Evolutionary conservation across 306 rosid genomes (phyloP), one percentile per base, ranked within the genome.

Genomic region (Inga leiocalycina): DNA sequence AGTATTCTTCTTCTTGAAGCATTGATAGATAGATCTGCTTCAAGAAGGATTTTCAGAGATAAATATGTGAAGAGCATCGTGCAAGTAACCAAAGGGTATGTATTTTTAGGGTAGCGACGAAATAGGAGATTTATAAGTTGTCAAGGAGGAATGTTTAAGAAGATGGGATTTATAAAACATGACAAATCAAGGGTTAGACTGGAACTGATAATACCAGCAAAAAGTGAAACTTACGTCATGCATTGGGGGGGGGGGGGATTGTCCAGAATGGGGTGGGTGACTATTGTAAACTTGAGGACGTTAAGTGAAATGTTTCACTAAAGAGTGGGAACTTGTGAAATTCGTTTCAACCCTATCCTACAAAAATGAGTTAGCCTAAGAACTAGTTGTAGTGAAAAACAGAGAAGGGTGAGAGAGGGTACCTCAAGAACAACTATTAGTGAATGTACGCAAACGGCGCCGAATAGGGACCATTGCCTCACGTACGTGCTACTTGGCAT

Each of bases 361-460:
- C 71, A 16, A 34, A 62, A 27, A 34, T 15, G 44, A 66, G 45
- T 66, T 34, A 34, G 71, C 44, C 73, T 68, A 32, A 66, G 71
- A 35, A 35, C 10, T 34, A 67, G 72, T 17, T 3, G 68, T 59
- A 37, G 51, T 41, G 52, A 71, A 71, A 71, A 43, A 49, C 54
- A 49, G 52, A 71, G 54, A 71, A 22, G 61, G 49, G 43, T 39
- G 43, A 20, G 68, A 51, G 76, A 57, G 24, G 64, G 64, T 57
- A 57, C 64, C 64, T 57, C 61, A 59, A 64, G 56, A 83, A 51
- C 34, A 45, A 71, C 73, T 59, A 59, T 14, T 17, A 32, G 75
- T 67, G 80, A 74, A 44, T 75, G 73, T 48, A 75, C 78, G 74
- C 69, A 69, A 61, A 65, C 81, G 87, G 87, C 87, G 84, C 87